Base-by-base conservation (phyloP, 768 basidiomycete genomes). In the Naganishia randhawae region DNA sequence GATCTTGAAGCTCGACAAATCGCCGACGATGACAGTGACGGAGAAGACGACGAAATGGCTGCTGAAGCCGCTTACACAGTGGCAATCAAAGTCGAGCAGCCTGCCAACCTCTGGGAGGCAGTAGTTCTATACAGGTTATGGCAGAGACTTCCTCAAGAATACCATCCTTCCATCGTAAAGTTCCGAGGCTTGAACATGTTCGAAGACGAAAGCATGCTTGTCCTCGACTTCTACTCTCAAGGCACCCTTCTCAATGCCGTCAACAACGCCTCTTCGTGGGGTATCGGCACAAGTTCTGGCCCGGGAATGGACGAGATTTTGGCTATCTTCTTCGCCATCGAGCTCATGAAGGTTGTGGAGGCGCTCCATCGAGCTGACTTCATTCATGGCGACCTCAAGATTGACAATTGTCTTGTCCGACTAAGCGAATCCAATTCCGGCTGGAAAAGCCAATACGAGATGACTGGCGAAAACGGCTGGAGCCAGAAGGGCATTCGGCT, bases 321-420 rank as follows among this genome's bases (percentile, higher is more conserved):
- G 63, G 92, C 92, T 50, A 85, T 95, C 77, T 99, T 98, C 84
- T 99, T 98, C 84, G 84, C 89, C 29, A 84, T 95, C 74, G 96
- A 98, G 79, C 85, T 98, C 7, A 80, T 97, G 42, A 87, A 88
- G 31, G 81, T 90, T 11, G 80, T 97, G 50, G 92, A 94, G 75
- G 87, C 84, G 19, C 85, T 97, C 77, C 96, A 98, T 78, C 66
- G 76, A 17, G 82, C 84, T 0, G 91, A 92, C 13, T 91, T 98
- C 82, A 90, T 99, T 73, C 96, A 99, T 75, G 95, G 96, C 35
- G 96, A 99, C 81, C 85, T 99, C 71, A 99, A 99, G 83, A 96
- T 98, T 78, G 96, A 99, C 81, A 99, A 99, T 81, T 96, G 94
- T 77, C 85, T 99, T n/a, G 83, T 98, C 10, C 87, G 96, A 5